Evolutionary conservation across 768 basidiomycete species (phyloP), one percentile per base, ranked within the genome.

Genomic region (Calvatia gigantea): DNA sequence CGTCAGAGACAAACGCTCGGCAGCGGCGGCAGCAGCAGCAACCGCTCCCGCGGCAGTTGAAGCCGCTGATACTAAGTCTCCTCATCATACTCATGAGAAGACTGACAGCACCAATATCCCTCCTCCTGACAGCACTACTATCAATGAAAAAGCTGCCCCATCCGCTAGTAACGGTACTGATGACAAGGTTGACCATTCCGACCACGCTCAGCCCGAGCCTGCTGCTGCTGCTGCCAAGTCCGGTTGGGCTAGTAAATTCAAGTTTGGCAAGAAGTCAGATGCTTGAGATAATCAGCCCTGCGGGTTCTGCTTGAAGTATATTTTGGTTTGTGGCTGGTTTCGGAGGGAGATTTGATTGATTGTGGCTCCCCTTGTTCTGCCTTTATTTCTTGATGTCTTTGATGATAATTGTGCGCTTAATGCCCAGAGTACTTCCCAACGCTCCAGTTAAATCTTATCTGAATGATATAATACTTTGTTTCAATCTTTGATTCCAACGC

Each of bases 221-320:
- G 7, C 44, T 9, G 17, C n/a, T 14, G n/a, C 44, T n/a, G 23
- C 31, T 6, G 19, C 33, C 21, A 41, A 32, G 23, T 37, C 27
- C 7, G 21, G 23, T 31, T 56, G 54, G 54, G 21, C 43, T 33
- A 28, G 37, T 15, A 56, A 49, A 31, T 17, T 56, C 41, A 56
- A 43, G 31, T 56, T 56, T 49, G 45, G 45, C 3, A 49, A 56
- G 39, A 48, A 56, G 31, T 31, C 51, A 11, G 14, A 44, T 17
- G 42, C 41, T 32, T 53, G 21, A 33, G 11, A 17, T 42, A n/a
- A n/a, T n/a, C n/a, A n/a, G n/a, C n/a, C n/a, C n/a, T n/a, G n/a
- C n/a, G n/a, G n/a, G n/a, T n/a, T n/a, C n/a, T n/a, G n/a, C n/a
- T n/a, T n/a, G n/a, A n/a, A n/a, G n/a, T n/a, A n/a, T n/a, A n/a